A percentile compares a stretch with the other conserved stretches of the same genome.
These are phyloP conservation scores for Nannizziopsis barbatae DNA, from an alignment of 2,329 filamentous ascomycete species.

Conservation along the genomic window DNA sequence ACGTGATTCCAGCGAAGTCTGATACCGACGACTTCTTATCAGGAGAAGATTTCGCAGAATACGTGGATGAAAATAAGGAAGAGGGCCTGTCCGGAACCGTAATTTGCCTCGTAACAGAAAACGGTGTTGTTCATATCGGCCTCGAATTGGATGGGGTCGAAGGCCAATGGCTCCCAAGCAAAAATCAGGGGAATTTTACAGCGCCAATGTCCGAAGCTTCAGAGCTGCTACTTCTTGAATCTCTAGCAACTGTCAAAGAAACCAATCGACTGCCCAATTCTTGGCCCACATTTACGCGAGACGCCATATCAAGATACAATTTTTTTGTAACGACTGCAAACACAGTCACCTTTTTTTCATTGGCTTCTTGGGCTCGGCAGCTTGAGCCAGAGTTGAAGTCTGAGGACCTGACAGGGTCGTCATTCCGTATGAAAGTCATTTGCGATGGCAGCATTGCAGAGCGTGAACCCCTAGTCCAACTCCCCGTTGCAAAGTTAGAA, in stretches of 20 bases:
- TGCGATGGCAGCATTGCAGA: slow-evolving; percentile 42
- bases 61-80: slow-evolving; percentile 34
- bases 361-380: slow-evolving; percentile 46
- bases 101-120: slow-evolving; percentile 47
- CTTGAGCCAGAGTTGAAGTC: slow-evolving; percentile 47
- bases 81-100: slow-evolving; percentile 46
- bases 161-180: slow-evolving; percentile 50
- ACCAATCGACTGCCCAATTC: slow-evolving; percentile 20
- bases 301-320: slow-evolving; percentile 45
- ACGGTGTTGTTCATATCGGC: slow-evolving; percentile 47
- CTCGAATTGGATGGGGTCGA: slow-evolving; percentile 52
- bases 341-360: slow-evolving; percentile 45
- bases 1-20: slow-evolving; percentile 44
- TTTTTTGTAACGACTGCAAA: slow-evolving; percentile 48
- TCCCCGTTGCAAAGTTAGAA: slow-evolving; percentile 16
- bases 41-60: slow-evolving; percentile 40
- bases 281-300: slow-evolving; percentile 47
- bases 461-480: slow-evolving; percentile 38
- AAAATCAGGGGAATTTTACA: slow-evolving; percentile 31
- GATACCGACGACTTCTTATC: slow-evolving; percentile 43
- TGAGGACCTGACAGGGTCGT: slow-evolving; percentile 41
- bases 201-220: slow-evolving; percentile 33
- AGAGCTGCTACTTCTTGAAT: slow-evolving; percentile 37
- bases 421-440: slow-evolving; percentile 47
- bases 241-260: slow-evolving; percentile 31